Base-by-base conservation (phyloP, 192 early-diverging fungal genomes). In the Chytriomyces hyalinus region DNA sequence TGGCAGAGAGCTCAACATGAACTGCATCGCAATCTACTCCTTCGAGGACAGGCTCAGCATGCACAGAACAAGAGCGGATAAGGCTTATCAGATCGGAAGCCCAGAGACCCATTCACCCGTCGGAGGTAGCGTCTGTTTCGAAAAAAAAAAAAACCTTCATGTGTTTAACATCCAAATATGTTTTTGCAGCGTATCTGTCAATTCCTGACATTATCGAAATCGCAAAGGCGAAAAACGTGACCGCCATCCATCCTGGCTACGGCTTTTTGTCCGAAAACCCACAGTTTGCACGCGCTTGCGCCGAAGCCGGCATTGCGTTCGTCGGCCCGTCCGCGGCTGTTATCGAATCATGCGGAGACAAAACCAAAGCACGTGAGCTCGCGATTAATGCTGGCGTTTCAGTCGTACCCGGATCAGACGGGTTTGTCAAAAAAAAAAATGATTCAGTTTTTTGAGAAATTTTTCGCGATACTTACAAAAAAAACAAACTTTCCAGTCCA, bases 211-310 rank as follows among this genome's bases (percentile, higher is more conserved):
- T 98, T 69, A 88, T 98, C 68, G 85, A 84, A 36, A 95, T 97
- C 78, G 97, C 96, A 22, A 78, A 87, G 72, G 44, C 8, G 45
- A 91, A 90, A 61, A 88, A 90, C 78, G 93, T 93, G 69, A 91
- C 88, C 73, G 94, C 92, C 80, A 94, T 98, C 82, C 97, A 97
- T 76, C 97, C 96, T 36, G 95, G 96, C 62, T 99, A 99, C 83
- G 97, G 97, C 46, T 97, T 99, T 87, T 85, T 99, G 49, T 91
- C 92, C 45, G 97, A 99, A 83, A 98, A 99, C 80, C 87, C 96
- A 17, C 86, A 86, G 65, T 99, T 99, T 86, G 96, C 96, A 7
- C 87, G 90, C 79, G 94, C 93, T 81, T 93, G 95, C 48, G 92
- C 92, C 70, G 92, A 85, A 4, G 94, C 94, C 13, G 96, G 95